Evolutionary conservation across 306 rosid genomes (phyloP).

Genomic region (Rosa lucieae): DNA sequence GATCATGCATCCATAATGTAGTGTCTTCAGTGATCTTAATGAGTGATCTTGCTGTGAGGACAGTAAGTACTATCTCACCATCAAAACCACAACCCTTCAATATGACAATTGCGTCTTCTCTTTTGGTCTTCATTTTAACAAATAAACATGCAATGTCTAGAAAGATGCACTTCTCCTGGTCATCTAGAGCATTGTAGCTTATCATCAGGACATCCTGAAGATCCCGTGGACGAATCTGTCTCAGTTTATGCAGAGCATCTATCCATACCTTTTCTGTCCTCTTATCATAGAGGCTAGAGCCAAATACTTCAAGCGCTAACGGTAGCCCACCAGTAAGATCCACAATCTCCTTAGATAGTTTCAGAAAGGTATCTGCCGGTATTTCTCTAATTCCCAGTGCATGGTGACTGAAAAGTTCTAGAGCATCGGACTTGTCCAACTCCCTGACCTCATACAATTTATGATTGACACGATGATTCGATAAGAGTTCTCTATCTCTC

Average conservation of each 20-base stretch:
- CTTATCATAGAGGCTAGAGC: conserved; percentile 47
- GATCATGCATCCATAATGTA: conserved; percentile 65
- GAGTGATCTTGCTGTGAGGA: conserved; percentile 46
- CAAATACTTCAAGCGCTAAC: conserved; percentile 70
- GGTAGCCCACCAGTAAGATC: conserved; percentile 56
- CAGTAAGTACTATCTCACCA: conserved; percentile 43
- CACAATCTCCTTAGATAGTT: conserved; percentile 46
- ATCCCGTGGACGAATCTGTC: conserved; percentile 31
- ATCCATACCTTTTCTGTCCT: conserved; percentile 51
- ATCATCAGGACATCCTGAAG: conserved; percentile 63
- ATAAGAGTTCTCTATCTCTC: conserved; percentile 41
- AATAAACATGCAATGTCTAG: conserved; percentile 65
- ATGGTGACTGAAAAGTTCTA: conserved; percentile 57
- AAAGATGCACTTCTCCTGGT: conserved; percentile 48
- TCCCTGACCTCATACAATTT: conserved; percentile 44
- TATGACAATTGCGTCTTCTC: conserved; percentile 50
- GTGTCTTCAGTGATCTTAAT: conserved; percentile 41
- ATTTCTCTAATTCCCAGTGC: conserved; percentile 38
- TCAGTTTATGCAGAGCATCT: conserved; percentile 43
- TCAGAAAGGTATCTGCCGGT: conserved; percentile 26
- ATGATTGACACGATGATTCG: conserved; percentile 10
- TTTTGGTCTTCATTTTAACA: conserved; percentile 37
- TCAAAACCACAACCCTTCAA: conserved; percentile 55
- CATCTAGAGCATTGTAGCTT: conserved; percentile 50
- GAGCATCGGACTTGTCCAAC: conserved; percentile 30